phyloP scores from a whole-genome alignment of 176 grass and related monocot genomes.

The Avena insularis region DNA sequence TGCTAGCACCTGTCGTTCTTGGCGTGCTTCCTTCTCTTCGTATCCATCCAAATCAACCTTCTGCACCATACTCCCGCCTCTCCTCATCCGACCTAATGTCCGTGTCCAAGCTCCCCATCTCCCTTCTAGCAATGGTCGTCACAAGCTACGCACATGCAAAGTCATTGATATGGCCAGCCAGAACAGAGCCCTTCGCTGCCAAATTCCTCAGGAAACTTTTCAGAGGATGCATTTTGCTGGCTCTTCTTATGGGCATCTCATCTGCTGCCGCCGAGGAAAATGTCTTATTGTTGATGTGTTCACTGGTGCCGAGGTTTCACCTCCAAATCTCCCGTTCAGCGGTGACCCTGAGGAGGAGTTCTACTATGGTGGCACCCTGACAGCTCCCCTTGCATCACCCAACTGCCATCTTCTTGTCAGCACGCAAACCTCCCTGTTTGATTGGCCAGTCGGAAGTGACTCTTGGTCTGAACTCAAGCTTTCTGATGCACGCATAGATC shows the following conservation, averaged over 20 bases:
- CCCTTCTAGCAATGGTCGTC: not conserved
- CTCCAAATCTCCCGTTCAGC: slow-evolving; percentile 25
- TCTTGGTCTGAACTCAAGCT: not conserved
- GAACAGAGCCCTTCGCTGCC: not conserved
- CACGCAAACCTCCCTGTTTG: not conserved
- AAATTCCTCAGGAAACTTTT: not conserved
- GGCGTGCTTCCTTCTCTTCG: not conserved
- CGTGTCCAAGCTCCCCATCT: not conserved
- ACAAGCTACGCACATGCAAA: slow-evolving; percentile 20
- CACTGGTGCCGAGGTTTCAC: slow-evolving; percentile 42
- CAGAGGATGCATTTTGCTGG: slow-evolving; percentile 32
- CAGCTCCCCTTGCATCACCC: slow-evolving; percentile 4
- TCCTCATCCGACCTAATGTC: slow-evolving; percentile 1
- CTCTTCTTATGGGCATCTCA: slow-evolving; percentile 51
- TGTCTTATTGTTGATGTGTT: slow-evolving; percentile 52
- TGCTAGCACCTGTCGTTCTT: not conserved
- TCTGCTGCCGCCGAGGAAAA: not conserved
- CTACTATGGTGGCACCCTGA: not conserved
- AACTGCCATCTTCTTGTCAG: slow-evolving; percentile 22
- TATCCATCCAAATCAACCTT: slow-evolving; percentile 10
- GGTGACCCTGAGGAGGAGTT: too few species aligned
- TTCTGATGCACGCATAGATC: not conserved
- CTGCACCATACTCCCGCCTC: not conserved
- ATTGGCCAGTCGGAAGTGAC: not conserved
- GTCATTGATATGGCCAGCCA: slow-evolving; percentile 24